A percentile compares a stretch with the other conserved stretches of the same genome.
These are phyloP conservation scores for Scytalidium sp. DNA, from an alignment of 2,329 filamentous ascomycete species.

Conservation along the genomic window DNA sequence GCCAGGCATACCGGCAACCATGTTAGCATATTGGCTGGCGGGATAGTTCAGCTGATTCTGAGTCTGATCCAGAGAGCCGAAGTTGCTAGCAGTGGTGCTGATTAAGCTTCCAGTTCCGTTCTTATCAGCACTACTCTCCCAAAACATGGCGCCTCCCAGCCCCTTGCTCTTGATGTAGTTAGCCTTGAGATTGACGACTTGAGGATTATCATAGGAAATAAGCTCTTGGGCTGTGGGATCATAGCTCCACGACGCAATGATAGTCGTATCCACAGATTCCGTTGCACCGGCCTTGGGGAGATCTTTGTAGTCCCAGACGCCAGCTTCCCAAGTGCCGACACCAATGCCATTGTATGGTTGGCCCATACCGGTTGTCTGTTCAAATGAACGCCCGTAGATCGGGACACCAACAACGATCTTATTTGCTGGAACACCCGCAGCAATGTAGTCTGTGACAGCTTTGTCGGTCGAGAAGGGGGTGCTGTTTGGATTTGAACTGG, in stretches of 20 bases:
- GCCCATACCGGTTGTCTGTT: conserved; percentile 64
- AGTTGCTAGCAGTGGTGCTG: conserved; percentile 36
- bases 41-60: conserved; percentile 52
- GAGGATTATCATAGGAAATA: conserved; percentile 68
- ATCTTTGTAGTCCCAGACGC: conserved; percentile 78
- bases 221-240: conserved; percentile 57
- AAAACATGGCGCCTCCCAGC: conserved; percentile 81
- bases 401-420: conserved; percentile 81
- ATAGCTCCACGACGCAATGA: conserved; percentile 69
- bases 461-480: conserved; percentile 69
- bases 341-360: conserved; percentile 61
- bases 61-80: conserved; percentile 41
- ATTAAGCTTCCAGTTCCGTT: conserved; percentile 59
- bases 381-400: conserved; percentile 73
- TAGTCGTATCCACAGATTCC: conserved; percentile 53
- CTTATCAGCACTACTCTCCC: conserved; percentile 73
- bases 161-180: conserved; percentile 59
- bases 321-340: conserved; percentile 67
- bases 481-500: conserved; percentile 45
- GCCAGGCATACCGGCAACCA: conserved; percentile 35
- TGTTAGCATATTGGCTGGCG: conserved; percentile 52
- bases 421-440: conserved; percentile 54
- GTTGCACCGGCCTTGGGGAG: conserved; percentile 61
- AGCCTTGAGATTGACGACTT: conserved; percentile 59
- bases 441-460: conserved; percentile 64